These are phyloP conservation scores for Fragaria nilgerrensis DNA, from an alignment of 306 rosid genomes.

Conservation along the genomic window DNA sequence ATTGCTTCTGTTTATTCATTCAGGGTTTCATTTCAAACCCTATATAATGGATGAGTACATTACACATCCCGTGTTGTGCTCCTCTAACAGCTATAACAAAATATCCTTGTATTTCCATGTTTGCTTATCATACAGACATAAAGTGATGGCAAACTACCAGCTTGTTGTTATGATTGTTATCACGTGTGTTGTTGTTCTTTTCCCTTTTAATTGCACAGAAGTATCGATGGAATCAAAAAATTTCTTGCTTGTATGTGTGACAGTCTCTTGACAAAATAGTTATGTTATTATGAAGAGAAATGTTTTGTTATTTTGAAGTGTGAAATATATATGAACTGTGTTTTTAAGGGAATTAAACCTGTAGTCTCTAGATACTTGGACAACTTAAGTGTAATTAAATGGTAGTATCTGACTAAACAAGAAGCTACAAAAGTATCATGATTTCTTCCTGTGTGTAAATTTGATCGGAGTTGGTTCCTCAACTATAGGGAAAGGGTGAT, in stretches of 20 bases:
- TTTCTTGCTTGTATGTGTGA: neutral
- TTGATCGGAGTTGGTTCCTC: neutral
- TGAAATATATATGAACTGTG: neutral
- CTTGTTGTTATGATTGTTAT: neutral
- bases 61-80: neutral
- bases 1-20: neutral
- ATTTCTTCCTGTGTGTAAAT: neutral
- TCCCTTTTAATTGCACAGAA: neutral
- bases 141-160: neutral
- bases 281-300: neutral
- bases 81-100: constrained; percentile 1
- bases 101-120: neutral
- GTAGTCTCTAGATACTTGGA: neutral
- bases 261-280: neutral
- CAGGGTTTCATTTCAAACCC: neutral
- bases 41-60: constrained; percentile 1
- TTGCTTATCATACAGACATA: neutral
- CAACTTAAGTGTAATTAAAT: neutral
- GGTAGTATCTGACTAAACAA: neutral
- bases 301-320: too few relatives aligned
- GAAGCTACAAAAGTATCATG: neutral
- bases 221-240: neutral
- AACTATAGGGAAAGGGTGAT: neutral
- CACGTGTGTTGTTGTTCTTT: neutral
- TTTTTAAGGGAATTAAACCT: neutral